Evolutionary conservation across 2,329 filamentous ascomycete genomes (phyloP).

Genomic region (Huntiella abstrusa): DNA sequence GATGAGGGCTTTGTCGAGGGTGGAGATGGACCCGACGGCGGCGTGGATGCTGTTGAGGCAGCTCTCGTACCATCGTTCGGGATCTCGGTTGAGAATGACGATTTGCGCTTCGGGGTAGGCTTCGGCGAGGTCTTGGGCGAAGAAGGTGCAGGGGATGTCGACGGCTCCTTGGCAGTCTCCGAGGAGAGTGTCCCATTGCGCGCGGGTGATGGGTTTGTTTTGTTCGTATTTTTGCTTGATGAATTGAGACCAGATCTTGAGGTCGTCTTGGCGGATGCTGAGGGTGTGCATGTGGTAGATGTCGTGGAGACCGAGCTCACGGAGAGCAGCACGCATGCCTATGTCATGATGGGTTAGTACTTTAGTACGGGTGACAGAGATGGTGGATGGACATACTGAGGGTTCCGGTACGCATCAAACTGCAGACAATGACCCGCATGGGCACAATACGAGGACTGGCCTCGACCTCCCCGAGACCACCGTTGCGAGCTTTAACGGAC

Average conservation of each 20-base stretch:
- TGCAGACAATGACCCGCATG: conserved; percentile 23
- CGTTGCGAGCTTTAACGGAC: conserved; percentile 7
- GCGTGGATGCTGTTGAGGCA: conserved; percentile 15
- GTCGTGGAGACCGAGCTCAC: conserved; percentile 20
- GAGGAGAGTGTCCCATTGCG: conserved; percentile 28
- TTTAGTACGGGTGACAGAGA: neutral
- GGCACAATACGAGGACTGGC: conserved; percentile 17
- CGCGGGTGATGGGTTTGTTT: conserved; percentile 16
- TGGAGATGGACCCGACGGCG: conserved; percentile 10
- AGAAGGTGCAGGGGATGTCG: conserved; percentile 37
- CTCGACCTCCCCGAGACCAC: conserved; percentile 9
- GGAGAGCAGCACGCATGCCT: conserved; percentile 20
- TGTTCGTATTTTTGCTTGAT: conserved; percentile 15
- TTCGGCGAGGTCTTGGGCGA: conserved; percentile 20
- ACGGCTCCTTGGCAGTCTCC: conserved; percentile 29
- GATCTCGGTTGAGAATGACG: conserved; percentile 22
- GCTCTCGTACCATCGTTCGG: conserved; percentile 21
- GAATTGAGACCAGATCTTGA: conserved; percentile 14
- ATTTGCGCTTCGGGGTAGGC: conserved; percentile 21
- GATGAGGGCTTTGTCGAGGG: conserved; percentile 10
- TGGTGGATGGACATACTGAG: conserved; percentile 16
- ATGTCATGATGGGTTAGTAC: neutral
- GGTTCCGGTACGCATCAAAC: conserved; percentile 22
- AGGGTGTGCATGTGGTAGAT: conserved; percentile 20
- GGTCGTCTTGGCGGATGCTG: conserved; percentile 10